Evolutionary conservation across 2,329 filamentous ascomycete genomes (phyloP).

Genomic region (Pestalotiopsis sp.): DNA sequence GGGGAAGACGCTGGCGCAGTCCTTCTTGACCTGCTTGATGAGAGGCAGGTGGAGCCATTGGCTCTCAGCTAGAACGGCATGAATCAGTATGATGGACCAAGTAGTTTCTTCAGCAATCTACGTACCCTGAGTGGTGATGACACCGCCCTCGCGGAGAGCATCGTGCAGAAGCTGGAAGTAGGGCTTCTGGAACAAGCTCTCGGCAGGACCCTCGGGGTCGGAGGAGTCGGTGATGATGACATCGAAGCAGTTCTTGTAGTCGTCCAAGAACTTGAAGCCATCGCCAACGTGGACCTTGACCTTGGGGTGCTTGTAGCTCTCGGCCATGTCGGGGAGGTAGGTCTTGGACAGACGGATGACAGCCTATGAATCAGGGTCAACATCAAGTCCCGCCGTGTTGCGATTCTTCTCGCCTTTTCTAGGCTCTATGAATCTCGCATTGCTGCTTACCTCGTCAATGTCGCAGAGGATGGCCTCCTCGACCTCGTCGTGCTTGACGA

Average conservation of each 20-base stretch:
- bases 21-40: slow-evolving; percentile 94
- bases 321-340: slow-evolving; percentile 92
- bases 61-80: slow-evolving; percentile 77
- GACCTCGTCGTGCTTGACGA: slow-evolving; percentile 97
- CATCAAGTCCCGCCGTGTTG: neutral
- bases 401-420: neutral
- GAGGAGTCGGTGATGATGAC: slow-evolving; percentile 99
- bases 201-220: slow-evolving; percentile 94
- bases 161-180: slow-evolving; percentile 95
- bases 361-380: slow-evolving; percentile 54
- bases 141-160: slow-evolving; percentile 90
- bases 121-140: slow-evolving; percentile 99
- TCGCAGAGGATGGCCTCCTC: slow-evolving; percentile 97
- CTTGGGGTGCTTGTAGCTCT: slow-evolving; percentile 92
- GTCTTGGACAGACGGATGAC: slow-evolving; percentile 98
- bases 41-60: slow-evolving; percentile 97
- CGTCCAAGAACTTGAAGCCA: slow-evolving; percentile 97
- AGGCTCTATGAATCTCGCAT: slow-evolving; percentile 37
- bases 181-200: slow-evolving; percentile 96
- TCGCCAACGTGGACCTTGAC: slow-evolving; percentile 92
- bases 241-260: slow-evolving; percentile 97
- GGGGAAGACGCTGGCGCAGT: slow-evolving; percentile 96
- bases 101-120: slow-evolving; percentile 56
- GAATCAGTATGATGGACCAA: slow-evolving; percentile 6
- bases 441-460: slow-evolving; percentile 80